Percentiles rank a stretch among this genome's conserved stretches.
Evolutionary conservation across 208 protist genomes (phyloP).

Genomic region (Leishmania arabica): DNA sequence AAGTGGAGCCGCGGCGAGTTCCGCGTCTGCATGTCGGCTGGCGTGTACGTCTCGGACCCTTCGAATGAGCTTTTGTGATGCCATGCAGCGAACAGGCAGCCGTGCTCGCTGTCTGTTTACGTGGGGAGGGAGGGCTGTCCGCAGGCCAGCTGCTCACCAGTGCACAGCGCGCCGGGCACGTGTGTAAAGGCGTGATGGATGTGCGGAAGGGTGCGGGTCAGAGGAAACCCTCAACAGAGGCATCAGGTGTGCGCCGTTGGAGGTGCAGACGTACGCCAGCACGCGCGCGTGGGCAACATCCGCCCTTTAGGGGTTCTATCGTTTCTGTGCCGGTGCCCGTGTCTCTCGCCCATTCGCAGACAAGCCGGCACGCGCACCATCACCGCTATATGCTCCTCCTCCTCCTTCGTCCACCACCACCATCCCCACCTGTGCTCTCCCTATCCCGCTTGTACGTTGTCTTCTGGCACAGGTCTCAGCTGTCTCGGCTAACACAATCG

Average conservation of each 20-base stretch:
- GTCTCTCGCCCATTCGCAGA: background rate
- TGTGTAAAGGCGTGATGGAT: background rate
- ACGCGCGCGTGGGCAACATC: background rate
- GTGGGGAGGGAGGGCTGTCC: background rate
- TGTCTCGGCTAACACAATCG: background rate
- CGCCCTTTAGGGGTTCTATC: background rate
- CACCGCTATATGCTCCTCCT: background rate
- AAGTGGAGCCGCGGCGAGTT: slow-evolving; percentile 34
- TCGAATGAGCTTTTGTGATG: background rate
- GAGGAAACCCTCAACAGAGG: background rate
- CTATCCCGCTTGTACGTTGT: background rate
- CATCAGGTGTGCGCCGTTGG: background rate
- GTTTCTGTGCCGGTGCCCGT: background rate
- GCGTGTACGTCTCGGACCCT: slow-evolving; percentile 11
- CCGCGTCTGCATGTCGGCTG: slow-evolving; percentile 33
- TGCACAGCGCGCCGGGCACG: background rate
- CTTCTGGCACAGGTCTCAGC: background rate
- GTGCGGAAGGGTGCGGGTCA: background rate
- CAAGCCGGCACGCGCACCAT: background rate
- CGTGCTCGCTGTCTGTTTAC: background rate
- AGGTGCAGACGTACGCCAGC: background rate
- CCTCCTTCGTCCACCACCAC: background rate
- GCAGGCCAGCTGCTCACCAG: background rate
- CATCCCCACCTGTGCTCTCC: background rate
- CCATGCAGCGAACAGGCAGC: background rate